A percentile compares a stretch with the other conserved stretches of the same genome.
These are phyloP conservation scores for Fusarium ambrosium DNA, from an alignment of 2,329 filamentous ascomycete species.

Conservation along the genomic window DNA sequence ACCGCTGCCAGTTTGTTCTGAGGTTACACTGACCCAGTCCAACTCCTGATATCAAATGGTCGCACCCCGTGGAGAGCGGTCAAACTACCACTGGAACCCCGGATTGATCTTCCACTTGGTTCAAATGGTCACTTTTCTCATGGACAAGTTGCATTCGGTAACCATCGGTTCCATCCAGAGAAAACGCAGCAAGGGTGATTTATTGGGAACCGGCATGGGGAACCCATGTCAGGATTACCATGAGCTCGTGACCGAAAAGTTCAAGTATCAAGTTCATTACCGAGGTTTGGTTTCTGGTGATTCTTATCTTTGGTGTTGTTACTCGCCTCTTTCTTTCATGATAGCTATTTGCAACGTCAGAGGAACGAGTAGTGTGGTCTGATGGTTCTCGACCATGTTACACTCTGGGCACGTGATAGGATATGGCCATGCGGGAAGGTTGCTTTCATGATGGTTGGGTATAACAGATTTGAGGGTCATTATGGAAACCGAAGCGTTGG, in stretches of 20 bases:
- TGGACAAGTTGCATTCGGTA: constrained; percentile 7
- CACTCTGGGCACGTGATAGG: background rate
- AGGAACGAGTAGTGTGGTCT: background rate
- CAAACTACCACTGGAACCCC: background rate
- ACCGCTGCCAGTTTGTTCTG: background rate
- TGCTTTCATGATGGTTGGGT: background rate
- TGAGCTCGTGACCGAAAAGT: background rate
- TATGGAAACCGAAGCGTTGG: background rate
- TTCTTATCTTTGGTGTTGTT: background rate
- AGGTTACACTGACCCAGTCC: constrained; percentile 8
- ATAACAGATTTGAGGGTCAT: background rate
- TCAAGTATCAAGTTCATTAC: background rate
- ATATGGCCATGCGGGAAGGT: background rate
- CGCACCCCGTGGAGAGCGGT: background rate
- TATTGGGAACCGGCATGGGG: background rate
- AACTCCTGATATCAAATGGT: constrained; percentile 3
- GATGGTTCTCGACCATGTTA: background rate
- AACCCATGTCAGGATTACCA: constrained; percentile 4
- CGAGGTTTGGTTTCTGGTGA: background rate
- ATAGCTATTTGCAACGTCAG: background rate
- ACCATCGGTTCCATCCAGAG: background rate
- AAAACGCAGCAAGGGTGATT: background rate
- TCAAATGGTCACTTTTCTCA: background rate
- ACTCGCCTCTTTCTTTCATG: background rate
- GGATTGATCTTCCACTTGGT: background rate